phyloP scores from a whole-genome alignment of 192 early-diverging fungal genomes.

The Spizellomyces sp. region DNA sequence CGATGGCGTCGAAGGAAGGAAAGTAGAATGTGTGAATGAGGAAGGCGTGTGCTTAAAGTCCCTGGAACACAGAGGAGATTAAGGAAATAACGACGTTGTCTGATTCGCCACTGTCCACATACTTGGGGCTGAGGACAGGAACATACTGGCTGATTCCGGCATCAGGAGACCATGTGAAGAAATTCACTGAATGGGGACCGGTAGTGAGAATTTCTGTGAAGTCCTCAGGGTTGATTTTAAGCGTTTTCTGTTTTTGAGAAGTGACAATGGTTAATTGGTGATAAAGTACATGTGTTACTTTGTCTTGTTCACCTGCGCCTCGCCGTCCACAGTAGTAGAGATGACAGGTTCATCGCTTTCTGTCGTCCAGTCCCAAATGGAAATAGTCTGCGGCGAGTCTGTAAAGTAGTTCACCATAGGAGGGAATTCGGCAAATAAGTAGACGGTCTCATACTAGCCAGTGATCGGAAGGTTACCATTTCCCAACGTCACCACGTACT shows the following conservation, averaged over 20 bases:
- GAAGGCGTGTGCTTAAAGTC: constrained; percentile 53
- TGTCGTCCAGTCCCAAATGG: constrained; percentile 60
- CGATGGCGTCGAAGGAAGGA: constrained; percentile 43
- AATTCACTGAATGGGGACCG: constrained; percentile 44
- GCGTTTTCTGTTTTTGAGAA: constrained; percentile 29
- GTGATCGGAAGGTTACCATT: constrained; percentile 34
- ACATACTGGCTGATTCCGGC: constrained; percentile 42
- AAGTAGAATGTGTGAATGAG: constrained; percentile 46
- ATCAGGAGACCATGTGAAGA: constrained; percentile 42
- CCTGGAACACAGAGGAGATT: constrained; percentile 12
- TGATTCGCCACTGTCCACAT: neutral
- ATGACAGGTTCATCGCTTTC: constrained; percentile 43
- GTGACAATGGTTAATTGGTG: neutral
- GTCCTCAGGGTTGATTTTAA: constrained; percentile 54
- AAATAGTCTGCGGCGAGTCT: constrained; percentile 44
- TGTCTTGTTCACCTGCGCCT: constrained; percentile 39
- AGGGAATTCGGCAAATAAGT: neutral
- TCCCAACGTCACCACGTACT: constrained; percentile 58
- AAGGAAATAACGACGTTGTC: constrained; percentile 7
- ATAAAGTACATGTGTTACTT: constrained; percentile 1
- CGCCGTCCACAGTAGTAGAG: constrained; percentile 39
- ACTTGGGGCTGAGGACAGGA: constrained; percentile 52
- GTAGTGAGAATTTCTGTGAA: constrained; percentile 50
- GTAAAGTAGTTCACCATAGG: neutral
- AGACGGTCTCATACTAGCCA: neutral